phyloP scores from a whole-genome alignment of 495 filamentous ascomycete genomes.

The Aspergillus bertholletiae region DNA sequence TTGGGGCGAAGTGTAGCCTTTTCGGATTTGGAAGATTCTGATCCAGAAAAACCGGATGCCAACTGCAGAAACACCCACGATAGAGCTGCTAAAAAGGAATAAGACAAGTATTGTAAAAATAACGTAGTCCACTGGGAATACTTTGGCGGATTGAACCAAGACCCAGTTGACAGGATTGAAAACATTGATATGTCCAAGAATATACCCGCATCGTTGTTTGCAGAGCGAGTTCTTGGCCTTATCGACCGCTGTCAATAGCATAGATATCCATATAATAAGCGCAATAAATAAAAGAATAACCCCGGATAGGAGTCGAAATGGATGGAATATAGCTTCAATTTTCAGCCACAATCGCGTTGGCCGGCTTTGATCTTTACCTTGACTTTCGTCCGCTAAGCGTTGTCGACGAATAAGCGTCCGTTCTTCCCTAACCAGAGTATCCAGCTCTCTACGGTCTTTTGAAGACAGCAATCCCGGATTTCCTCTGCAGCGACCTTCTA shows the following conservation, averaged over 20 bases:
- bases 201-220: conserved; percentile 86
- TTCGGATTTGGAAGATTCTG: conserved; percentile 82
- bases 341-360: conserved; percentile 73
- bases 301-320: conserved; percentile 82
- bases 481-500: conserved; percentile 82
- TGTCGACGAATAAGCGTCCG: conserved; percentile 87
- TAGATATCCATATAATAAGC: conserved; percentile 77
- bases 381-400: conserved; percentile 76
- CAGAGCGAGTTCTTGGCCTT: conserved; percentile 94
- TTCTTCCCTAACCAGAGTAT: conserved; percentile 83
- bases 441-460: conserved; percentile 85
- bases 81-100: conserved; percentile 79
- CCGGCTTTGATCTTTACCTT: conserved; percentile 66
- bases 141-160: conserved; percentile 73
- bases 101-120: conserved; percentile 80
- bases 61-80: conserved; percentile 78
- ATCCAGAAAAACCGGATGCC: conserved; percentile 97
- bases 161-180: conserved; percentile 95
- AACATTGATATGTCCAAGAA: conserved; percentile 84
- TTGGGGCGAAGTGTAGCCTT: conserved; percentile 85
- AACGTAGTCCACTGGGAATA: conserved; percentile 90
- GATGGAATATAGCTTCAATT: conserved; percentile 70
- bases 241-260: conserved; percentile 94
- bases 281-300: conserved; percentile 69
- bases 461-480: conserved; percentile 68